These are phyloP conservation scores for Begonia loranthoides DNA, from an alignment of 306 rosid species.

Conservation along the genomic window DNA sequence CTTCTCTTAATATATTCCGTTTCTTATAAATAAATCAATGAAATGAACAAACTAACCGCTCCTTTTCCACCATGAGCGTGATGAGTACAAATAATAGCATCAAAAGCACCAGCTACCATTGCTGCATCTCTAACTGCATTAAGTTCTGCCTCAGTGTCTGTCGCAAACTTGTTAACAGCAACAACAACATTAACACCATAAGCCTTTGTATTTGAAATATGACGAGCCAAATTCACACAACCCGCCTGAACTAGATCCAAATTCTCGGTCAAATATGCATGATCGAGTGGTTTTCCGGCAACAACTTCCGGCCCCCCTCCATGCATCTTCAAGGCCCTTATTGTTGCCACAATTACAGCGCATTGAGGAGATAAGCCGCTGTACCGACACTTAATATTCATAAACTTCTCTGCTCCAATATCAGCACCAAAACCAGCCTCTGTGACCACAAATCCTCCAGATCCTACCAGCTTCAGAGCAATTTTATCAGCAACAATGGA, in stretches of 20 bases:
- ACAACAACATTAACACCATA: conserved; percentile 90
- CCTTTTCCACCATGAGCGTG: conserved; percentile 98
- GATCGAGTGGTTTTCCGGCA: conserved; percentile 91
- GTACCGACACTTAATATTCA: conserved; percentile 91
- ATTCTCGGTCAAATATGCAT: conserved; percentile 72
- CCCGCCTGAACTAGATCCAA: conserved; percentile 78
- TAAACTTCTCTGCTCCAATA: conserved; percentile 88
- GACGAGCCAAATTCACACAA: conserved; percentile 78
- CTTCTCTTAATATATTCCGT: too few species aligned
- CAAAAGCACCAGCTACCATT: conserved; percentile 76
- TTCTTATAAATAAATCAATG: too few species aligned
- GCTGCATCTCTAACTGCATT: conserved; percentile 59
- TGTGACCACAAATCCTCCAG: conserved; percentile 93
- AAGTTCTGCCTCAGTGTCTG: conserved; percentile 85
- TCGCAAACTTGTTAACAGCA: conserved; percentile 78
- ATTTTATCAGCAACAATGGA: conserved; percentile 97
- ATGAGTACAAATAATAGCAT: conserved; percentile 81
- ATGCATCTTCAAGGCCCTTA: conserved; percentile 92
- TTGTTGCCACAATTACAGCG: conserved; percentile 82
- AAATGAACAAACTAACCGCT: conserved; percentile 47
- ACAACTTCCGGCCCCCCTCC: conserved; percentile 94
- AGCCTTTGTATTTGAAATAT: conserved; percentile 56
- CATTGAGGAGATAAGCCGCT: conserved; percentile 93
- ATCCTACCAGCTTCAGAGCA: conserved; percentile 88
- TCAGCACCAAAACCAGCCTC: conserved; percentile 99